phyloP scores from a whole-genome alignment of 169 alveolate species.

The Cyclospora cayetanensis region DNA sequence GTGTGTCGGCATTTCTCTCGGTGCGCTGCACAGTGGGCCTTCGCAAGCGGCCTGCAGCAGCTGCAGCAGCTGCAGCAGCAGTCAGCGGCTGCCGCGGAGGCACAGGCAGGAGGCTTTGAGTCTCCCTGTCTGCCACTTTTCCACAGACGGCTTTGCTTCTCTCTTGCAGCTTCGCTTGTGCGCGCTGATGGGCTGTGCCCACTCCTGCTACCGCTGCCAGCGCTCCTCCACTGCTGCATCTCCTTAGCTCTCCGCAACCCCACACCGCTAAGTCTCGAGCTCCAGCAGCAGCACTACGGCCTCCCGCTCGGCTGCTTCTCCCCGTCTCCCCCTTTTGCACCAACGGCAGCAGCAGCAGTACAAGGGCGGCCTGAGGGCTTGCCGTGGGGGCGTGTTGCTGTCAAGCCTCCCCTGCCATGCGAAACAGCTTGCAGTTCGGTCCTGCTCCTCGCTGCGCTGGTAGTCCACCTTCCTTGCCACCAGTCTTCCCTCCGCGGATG shows the following conservation, averaged over 20 bases:
- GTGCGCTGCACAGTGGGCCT: conserved; percentile 33
- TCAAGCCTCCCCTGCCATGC: conserved; percentile 36
- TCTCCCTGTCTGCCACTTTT: conserved; percentile 4
- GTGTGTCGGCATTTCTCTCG: conserved; percentile 30
- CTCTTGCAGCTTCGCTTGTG: conserved; percentile 25
- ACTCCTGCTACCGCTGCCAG: conserved; percentile 26
- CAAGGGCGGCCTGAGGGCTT: not conserved
- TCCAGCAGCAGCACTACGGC: conserved; percentile 56
- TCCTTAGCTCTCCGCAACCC: conserved; percentile 8
- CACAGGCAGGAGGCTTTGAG: not conserved
- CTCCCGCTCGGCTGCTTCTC: not conserved
- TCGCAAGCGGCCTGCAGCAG: not conserved
- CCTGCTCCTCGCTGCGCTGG: conserved; percentile 31
- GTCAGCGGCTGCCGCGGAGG: not conserved
- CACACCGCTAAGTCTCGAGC: not conserved
- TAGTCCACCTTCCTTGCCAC: not conserved
- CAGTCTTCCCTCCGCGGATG: not conserved
- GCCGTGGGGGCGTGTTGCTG: conserved; percentile 52
- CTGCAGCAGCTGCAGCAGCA: conserved; percentile 7
- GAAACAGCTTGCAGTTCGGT: conserved; percentile 28
- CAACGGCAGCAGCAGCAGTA: too few species aligned
- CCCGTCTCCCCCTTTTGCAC: not conserved
- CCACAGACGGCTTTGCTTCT: conserved; percentile 19
- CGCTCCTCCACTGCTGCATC: conserved; percentile 31
- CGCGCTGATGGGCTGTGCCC: conserved; percentile 11